phyloP scores from a whole-genome alignment of 371 early-diverging fungal genomes.

The Rhizopus stolonifer region DNA sequence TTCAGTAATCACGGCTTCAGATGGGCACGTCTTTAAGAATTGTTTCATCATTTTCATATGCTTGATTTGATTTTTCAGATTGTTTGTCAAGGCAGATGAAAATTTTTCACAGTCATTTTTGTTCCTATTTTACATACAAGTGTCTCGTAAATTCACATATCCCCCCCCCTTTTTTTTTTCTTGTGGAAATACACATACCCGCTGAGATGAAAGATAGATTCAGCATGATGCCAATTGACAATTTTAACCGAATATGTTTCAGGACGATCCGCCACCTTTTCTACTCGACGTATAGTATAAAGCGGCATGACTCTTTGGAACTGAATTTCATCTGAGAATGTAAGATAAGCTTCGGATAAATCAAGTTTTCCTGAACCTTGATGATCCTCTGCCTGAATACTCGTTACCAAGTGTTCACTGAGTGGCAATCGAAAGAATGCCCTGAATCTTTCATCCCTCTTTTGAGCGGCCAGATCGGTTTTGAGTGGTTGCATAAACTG shows the following conservation, averaged over 20 bases:
- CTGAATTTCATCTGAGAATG: constrained; percentile 59
- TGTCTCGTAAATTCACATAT: background rate
- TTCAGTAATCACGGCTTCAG: constrained; percentile 69
- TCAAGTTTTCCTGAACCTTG: constrained; percentile 64
- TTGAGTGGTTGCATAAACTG: constrained; percentile 56
- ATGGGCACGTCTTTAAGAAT: constrained; percentile 77
- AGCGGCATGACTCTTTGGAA: constrained; percentile 82
- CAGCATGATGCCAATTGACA: constrained; percentile 65
- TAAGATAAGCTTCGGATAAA: constrained; percentile 83
- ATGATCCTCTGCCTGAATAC: constrained; percentile 36
- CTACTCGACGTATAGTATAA: constrained; percentile 88
- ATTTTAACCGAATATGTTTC: constrained; percentile 52
- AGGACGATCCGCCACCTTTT: constrained; percentile 58
- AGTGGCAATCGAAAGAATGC: constrained; percentile 68
- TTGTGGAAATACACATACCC: constrained; percentile 33
- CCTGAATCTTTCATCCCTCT: constrained; percentile 78
- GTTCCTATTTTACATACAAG: constrained; percentile 12
- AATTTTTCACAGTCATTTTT: constrained; percentile 50
- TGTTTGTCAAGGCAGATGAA: constrained; percentile 49
- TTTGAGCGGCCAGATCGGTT: constrained; percentile 67
- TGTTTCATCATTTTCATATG: constrained; percentile 80
- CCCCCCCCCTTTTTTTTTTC: no score
- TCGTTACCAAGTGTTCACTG: constrained; percentile 59
- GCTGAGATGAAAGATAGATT: constrained; percentile 49
- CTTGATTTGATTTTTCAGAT: constrained; percentile 61